phyloP scores from a whole-genome alignment of 192 early-diverging fungal species.

The Funneliformis mosseae region DNA sequence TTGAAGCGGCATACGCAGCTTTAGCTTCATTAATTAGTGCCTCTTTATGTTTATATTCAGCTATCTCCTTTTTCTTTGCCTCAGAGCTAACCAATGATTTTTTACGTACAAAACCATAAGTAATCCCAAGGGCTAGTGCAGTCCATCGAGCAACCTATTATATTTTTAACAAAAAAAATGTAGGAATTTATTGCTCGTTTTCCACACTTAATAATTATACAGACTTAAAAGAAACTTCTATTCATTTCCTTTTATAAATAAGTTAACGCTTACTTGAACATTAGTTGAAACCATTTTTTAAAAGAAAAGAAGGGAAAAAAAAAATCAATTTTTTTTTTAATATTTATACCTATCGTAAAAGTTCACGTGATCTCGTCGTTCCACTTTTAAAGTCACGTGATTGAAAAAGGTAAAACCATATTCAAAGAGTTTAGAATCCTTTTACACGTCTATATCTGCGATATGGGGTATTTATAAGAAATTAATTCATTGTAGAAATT shows the following conservation, averaged over 20 bases:
- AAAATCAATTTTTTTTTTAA: not conserved
- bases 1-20: conserved; percentile 23
- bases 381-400: no score
- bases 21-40: conserved; percentile 31
- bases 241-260: not conserved
- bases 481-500: no score
- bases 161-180: not conserved
- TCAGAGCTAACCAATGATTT: conserved; percentile 12
- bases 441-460: no score
- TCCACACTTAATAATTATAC: not conserved
- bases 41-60: conserved; percentile 25
- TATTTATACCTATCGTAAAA: no score
- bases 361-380: no score
- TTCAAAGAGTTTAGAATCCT: no score
- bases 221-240: not conserved
- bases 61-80: conserved; percentile 5
- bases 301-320: not conserved
- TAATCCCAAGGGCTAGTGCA: conserved; percentile 17
- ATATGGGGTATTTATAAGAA: no score
- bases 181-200: not conserved
- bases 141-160: conserved; percentile 30
- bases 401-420: no score
- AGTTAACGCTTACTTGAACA: not conserved
- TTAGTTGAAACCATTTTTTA: not conserved
- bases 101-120: conserved; percentile 13